A percentile compares a stretch with the other conserved stretches of the same genome.
These are phyloP conservation scores for Saturnispora hagleri DNA, from an alignment of 805 yeast species.

Conservation along the genomic window DNA sequence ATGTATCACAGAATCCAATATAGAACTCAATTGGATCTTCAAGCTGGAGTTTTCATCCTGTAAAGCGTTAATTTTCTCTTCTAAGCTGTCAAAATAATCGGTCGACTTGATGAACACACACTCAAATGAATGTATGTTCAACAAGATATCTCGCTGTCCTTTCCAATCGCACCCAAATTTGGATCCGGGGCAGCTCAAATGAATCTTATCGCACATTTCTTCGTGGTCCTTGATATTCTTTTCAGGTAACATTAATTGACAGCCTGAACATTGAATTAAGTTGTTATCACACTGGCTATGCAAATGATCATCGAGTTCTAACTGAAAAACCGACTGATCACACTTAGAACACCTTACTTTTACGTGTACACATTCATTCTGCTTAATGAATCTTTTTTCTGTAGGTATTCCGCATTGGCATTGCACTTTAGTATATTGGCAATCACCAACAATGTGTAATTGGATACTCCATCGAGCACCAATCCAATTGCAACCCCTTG, in stretches of 20 bases:
- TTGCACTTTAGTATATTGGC: conserved; percentile 30
- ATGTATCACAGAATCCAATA: conserved; percentile 38
- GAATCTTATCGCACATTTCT: conserved; percentile 33
- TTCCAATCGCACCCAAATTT: conserved; percentile 44
- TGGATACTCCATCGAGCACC: conserved; percentile 53
- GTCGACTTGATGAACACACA: conserved; percentile 24
- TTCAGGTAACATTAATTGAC: conserved; percentile 34
- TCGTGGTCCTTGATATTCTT: conserved; percentile 33
- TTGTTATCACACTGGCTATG: conserved; percentile 32
- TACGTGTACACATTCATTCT: conserved; percentile 32
- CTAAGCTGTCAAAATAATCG: conserved; percentile 21
- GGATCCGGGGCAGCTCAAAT: conserved; percentile 37
- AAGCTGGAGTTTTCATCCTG: conserved; percentile 31
- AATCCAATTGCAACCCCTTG: conserved; percentile 47
- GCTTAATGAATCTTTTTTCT: conserved; percentile 13
- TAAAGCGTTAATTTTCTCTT: conserved; percentile 23
- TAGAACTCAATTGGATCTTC: conserved; percentile 35
- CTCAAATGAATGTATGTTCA: conserved; percentile 22
- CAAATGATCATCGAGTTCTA: conserved; percentile 30
- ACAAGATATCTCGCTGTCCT: conserved; percentile 26
- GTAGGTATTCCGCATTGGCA: conserved; percentile 26
- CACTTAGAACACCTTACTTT: conserved; percentile 32
- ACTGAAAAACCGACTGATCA: conserved; percentile 20
- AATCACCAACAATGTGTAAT: conserved; percentile 36
- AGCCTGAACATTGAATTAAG: conserved; percentile 30